phyloP scores from a whole-genome alignment of 768 basidiomycete genomes.

The Boletellus ananiceps region DNA sequence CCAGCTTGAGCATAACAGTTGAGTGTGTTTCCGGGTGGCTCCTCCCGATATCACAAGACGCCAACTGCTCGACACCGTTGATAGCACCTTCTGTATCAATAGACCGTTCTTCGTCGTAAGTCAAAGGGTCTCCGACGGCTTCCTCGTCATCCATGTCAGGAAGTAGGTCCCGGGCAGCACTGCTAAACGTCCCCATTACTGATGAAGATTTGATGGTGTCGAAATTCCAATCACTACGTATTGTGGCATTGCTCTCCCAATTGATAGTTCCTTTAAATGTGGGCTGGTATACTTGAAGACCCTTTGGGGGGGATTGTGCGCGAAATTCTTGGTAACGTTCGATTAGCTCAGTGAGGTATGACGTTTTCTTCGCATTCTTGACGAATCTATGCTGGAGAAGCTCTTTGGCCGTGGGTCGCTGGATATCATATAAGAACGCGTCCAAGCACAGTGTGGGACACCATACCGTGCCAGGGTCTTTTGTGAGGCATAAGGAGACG shows the following conservation, averaged over 20 bases:
- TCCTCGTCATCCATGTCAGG: slow-evolving; percentile 58
- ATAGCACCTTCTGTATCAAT: slow-evolving; percentile 61
- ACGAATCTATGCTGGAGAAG: slow-evolving; percentile 94
- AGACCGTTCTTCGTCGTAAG: slow-evolving; percentile 48
- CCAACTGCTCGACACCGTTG: slow-evolving; percentile 55
- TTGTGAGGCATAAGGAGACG: slow-evolving; percentile 83
- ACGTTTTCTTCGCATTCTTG: slow-evolving; percentile 74
- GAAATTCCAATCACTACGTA: slow-evolving; percentile 95
- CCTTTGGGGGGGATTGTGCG: slow-evolving; percentile 53
- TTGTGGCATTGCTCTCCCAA: slow-evolving; percentile 71
- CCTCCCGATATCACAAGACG: slow-evolving; percentile 40
- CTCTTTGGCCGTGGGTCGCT: slow-evolving; percentile 91
- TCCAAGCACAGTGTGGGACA: slow-evolving; percentile 17
- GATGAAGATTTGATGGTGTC: slow-evolving; percentile 73
- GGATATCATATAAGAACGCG: slow-evolving; percentile 13
- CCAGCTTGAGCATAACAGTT: slow-evolving; percentile 61
- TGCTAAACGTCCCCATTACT: slow-evolving; percentile 74
- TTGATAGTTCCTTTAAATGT: slow-evolving; percentile 52
- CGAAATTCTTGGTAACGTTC: slow-evolving; percentile 83
- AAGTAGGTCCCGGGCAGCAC: slow-evolving; percentile 65
- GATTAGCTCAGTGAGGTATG: slow-evolving; percentile 80
- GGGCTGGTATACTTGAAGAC: slow-evolving; percentile 50
- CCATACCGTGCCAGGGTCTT: slow-evolving; percentile 74
- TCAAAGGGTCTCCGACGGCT: slow-evolving; percentile 33
- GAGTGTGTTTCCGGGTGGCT: slow-evolving; percentile 59